Evolutionary conservation across 2,329 filamentous ascomycete species (phyloP).

Genomic region (Colletotrichum phormii): DNA sequence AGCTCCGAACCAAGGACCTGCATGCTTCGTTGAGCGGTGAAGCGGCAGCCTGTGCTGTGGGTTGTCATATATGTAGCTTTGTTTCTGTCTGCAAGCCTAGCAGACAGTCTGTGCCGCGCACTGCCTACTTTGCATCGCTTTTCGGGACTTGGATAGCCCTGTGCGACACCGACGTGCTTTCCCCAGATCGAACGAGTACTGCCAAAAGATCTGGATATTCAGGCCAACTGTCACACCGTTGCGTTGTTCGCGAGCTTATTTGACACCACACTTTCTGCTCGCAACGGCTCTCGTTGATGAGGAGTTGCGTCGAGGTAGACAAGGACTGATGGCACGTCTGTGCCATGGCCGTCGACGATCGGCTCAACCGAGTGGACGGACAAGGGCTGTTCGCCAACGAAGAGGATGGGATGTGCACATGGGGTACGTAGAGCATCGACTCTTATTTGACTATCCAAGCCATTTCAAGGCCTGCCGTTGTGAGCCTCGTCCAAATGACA

Average conservation of each 20-base stretch:
- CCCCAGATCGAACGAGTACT: slow-evolving; percentile 21
- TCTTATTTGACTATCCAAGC: slow-evolving; percentile 13
- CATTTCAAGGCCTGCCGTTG: slow-evolving; percentile 5
- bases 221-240: neutral
- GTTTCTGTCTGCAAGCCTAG: slow-evolving; percentile 14
- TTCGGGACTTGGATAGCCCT: slow-evolving; percentile 33
- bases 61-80: slow-evolving; percentile 2
- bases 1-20: slow-evolving; percentile 28
- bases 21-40: slow-evolving; percentile 32
- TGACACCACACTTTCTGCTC: neutral
- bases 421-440: slow-evolving; percentile 10
- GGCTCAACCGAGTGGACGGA: slow-evolving; percentile 18
- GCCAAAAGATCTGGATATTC: slow-evolving; percentile 1
- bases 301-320: neutral
- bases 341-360: slow-evolving; percentile 31
- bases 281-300: neutral
- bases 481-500: neutral
- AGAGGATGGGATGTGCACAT: slow-evolving; percentile 29
- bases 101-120: slow-evolving; percentile 28
- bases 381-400: slow-evolving; percentile 20
- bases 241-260: neutral
- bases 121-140: slow-evolving; percentile 25
- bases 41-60: slow-evolving; percentile 17
- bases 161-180: slow-evolving; percentile 13
- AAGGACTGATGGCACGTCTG: slow-evolving; percentile 15